Percentiles rank a stretch among this genome's conserved stretches.
Conservation (phyloP, 257 asterid genomes). For the Mentha longifolia region DNA sequence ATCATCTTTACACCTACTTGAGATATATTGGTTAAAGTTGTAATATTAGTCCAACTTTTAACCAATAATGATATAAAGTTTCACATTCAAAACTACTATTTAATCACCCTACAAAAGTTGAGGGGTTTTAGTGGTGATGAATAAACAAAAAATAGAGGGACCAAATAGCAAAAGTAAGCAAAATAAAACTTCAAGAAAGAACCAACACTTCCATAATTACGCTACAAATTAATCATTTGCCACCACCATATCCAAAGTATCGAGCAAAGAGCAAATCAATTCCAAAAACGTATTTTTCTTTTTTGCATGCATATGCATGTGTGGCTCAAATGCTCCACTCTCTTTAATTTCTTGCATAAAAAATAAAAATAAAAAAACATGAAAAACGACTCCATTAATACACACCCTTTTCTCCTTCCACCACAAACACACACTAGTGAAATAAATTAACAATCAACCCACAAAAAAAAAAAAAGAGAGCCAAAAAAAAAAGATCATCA, state of each 20-base stretch:
- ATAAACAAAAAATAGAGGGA: constrained; percentile 18
- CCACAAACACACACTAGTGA: not conserved
- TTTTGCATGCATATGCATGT: constrained; percentile 37
- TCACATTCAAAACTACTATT: not conserved
- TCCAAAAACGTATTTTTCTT: not conserved
- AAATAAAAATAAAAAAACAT: no score
- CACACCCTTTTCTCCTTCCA: constrained; percentile 1
- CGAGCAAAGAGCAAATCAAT: constrained; percentile 15
- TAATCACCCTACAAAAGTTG: not conserved
- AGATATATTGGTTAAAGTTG: not conserved
- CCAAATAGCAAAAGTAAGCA: constrained; percentile 27
- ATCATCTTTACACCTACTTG: not conserved
- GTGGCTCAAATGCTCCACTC: constrained; percentile 35
- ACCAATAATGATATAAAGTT: constrained; percentile 5
- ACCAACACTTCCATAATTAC: constrained; percentile 18
- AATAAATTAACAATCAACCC: not conserved
- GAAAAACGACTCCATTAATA: not conserved
- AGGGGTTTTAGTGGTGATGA: constrained; percentile 2
- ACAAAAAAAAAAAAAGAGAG: not conserved
- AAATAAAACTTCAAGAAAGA: constrained; percentile 11
- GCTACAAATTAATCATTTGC: constrained; percentile 14
- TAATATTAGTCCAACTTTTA: not conserved
- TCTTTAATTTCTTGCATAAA: not conserved
- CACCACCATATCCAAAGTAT: not conserved
- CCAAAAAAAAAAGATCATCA: not conserved